Evolutionary conservation across 768 basidiomycete species (phyloP).

Genomic region (Butyriboletus loyo): DNA sequence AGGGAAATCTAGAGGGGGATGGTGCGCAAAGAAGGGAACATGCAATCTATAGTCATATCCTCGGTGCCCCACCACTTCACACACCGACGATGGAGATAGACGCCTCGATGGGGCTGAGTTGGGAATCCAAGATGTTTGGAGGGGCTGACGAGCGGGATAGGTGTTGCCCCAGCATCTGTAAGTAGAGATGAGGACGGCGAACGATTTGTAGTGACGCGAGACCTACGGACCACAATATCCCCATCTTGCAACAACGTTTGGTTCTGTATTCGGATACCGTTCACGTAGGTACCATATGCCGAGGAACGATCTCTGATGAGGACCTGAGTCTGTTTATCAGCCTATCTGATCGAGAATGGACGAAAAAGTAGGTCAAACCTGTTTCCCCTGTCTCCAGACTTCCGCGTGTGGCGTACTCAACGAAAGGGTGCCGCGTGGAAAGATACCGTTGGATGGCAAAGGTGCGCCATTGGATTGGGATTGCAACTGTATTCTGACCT

Average conservation of each 20-base stretch:
- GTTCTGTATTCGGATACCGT: slow-evolving; percentile 39
- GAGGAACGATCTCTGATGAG: slow-evolving; percentile 47
- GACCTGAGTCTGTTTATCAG: slow-evolving; percentile 32
- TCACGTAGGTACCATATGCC: slow-evolving; percentile 48
- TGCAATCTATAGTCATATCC: background rate
- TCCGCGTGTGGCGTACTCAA: slow-evolving; percentile 44
- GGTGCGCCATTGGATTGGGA: slow-evolving; percentile 27
- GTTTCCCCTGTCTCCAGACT: slow-evolving; percentile 43
- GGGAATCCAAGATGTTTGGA: slow-evolving; percentile 39
- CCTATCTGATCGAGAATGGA: background rate
- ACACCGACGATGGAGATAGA: slow-evolving; percentile 37
- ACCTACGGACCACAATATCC: slow-evolving; percentile 43
- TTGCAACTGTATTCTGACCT: slow-evolving; percentile 33
- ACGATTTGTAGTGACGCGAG: background rate
- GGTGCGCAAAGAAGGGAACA: background rate
- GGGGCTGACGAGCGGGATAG: slow-evolving; percentile 40
- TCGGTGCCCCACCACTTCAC: slow-evolving; percentile 7
- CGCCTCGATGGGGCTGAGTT: slow-evolving; percentile 45
- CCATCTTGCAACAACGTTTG: slow-evolving; percentile 38
- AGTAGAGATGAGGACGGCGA: slow-evolving; percentile 6
- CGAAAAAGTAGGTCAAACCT: slow-evolving; percentile 29
- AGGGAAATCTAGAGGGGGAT: background rate
- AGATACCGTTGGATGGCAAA: slow-evolving; percentile 40
- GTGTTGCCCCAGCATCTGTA: slow-evolving; percentile 40
- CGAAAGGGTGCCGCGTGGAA: slow-evolving; percentile 37